Conservation (phyloP, 1,139 yeast species). For the Yamadazyma friedrichii region DNA sequence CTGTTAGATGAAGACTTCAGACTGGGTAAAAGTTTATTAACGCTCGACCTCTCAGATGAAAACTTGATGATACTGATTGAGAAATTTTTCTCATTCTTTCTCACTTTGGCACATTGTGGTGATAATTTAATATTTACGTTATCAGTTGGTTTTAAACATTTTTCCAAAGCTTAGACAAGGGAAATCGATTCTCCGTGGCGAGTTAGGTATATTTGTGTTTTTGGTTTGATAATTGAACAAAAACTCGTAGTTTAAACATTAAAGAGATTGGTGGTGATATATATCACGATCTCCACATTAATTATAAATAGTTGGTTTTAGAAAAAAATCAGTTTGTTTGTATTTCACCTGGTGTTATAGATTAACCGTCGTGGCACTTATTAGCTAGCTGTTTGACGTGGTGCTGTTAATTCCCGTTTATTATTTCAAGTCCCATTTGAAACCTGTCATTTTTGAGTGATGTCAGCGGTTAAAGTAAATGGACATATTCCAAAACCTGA, state of each 20-base stretch:
- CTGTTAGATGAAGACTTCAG: no score
- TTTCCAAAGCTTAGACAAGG: not conserved
- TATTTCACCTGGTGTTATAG: no score
- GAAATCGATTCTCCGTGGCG: no score
- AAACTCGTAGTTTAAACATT: no score
- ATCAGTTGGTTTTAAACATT: not conserved
- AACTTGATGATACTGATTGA: constrained; percentile 2
- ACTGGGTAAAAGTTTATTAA: not conserved
- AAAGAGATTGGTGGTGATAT: no score
- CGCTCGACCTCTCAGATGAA: constrained; percentile 1
- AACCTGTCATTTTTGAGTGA: constrained; percentile 1
- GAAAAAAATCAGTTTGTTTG: not conserved
- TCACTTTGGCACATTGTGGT: not conserved
- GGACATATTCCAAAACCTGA: constrained; percentile 2
- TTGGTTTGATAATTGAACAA: no score
- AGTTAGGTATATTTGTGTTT: no score
- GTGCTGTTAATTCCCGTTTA: no score
- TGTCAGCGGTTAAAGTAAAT: constrained; percentile 7
- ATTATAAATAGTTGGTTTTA: no score
- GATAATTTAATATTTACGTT: not conserved
- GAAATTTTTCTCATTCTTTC: not conserved
- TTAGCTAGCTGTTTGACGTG: no score
- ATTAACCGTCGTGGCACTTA: no score
- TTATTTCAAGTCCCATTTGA: no score
- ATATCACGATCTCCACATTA: not conserved